A percentile compares a stretch with the other conserved stretches of the same genome.
Conservation (phyloP, 2,329 filamentous ascomycete species). For the Beauveria scarabaeidicola region DNA sequence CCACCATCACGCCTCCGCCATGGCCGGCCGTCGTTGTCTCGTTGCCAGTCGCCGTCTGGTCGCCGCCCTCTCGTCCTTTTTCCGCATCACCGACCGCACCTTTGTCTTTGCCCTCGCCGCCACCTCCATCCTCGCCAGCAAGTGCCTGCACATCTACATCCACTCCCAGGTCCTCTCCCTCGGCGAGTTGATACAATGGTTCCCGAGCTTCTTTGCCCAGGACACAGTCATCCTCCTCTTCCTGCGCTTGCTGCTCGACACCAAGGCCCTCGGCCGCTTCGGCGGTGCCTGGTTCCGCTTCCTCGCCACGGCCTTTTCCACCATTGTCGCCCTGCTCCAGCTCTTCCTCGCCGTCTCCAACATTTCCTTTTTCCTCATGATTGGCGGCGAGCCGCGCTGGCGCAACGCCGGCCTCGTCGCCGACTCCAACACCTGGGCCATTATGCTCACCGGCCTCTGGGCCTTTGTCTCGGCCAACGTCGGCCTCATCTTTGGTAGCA, state of each 20-base stretch:
- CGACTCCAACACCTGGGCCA: conserved; percentile 23
- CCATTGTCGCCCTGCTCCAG: neutral
- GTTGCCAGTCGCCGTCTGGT: neutral
- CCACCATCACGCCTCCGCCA: neutral
- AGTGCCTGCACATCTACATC: conserved; percentile 12
- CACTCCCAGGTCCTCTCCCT: conserved; percentile 8
- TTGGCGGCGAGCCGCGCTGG: conserved; percentile 28
- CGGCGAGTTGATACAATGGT: conserved; percentile 6
- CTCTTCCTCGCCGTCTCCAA: conserved; percentile 19
- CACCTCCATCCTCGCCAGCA: conserved; percentile 8
- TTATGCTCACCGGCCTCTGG: conserved; percentile 24
- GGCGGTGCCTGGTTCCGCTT: conserved; percentile 9
- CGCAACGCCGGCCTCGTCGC: conserved; percentile 24
- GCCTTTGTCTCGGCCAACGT: conserved; percentile 17
- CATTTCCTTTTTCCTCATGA: conserved; percentile 19
- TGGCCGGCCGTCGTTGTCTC: conserved; percentile 2
- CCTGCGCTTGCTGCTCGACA: conserved; percentile 10
- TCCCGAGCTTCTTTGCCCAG: conserved; percentile 10
- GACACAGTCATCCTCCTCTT: conserved; percentile 9
- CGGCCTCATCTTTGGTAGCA: conserved; percentile 14
- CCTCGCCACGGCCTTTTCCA: neutral
- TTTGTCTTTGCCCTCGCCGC: conserved; percentile 10
- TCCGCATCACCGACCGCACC: conserved; percentile 9
- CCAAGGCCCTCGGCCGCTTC: neutral
- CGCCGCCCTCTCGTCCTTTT: neutral